Evolutionary conservation across 1,284 basidiomycete species (phyloP).

Genomic region (Boletus holoroseus): DNA sequence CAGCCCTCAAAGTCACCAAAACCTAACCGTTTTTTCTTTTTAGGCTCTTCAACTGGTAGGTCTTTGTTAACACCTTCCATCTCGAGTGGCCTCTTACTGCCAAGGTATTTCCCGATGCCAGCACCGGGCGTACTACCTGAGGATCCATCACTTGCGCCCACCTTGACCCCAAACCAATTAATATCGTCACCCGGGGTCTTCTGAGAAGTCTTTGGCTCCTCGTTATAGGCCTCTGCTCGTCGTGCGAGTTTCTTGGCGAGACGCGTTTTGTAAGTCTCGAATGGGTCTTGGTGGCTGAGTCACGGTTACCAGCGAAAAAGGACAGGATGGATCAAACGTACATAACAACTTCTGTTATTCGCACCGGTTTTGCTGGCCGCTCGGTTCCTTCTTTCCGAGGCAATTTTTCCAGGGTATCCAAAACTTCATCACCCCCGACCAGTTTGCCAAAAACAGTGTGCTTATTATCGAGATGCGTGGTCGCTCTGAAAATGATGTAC

Average conservation of each 20-base stretch:
- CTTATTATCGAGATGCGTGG: slow-evolving; percentile 77
- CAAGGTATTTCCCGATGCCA: slow-evolving; percentile 63
- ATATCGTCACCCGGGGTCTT: slow-evolving; percentile 57
- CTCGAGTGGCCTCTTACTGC: slow-evolving; percentile 45
- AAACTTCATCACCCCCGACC: slow-evolving; percentile 88
- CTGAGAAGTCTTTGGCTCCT: slow-evolving; percentile 26
- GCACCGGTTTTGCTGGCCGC: slow-evolving; percentile 76
- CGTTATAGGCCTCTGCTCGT: slow-evolving; percentile 46
- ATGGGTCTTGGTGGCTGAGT: slow-evolving; percentile 75
- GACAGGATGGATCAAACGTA: slow-evolving; percentile 34
- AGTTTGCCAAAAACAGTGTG: slow-evolving; percentile 97
- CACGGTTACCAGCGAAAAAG: not conserved
- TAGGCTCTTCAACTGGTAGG: slow-evolving; percentile 41
- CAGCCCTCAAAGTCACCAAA: slow-evolving; percentile 78
- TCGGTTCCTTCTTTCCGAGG: slow-evolving; percentile 82
- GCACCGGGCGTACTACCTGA: slow-evolving; percentile 30
- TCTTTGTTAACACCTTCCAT: slow-evolving; percentile 9
- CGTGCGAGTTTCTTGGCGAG: slow-evolving; percentile 69
- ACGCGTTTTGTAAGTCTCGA: slow-evolving; percentile 76
- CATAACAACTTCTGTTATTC: slow-evolving; percentile 75
- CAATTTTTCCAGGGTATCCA: slow-evolving; percentile 78
- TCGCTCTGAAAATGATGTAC: slow-evolving; percentile 80
- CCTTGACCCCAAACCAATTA: slow-evolving; percentile 82
- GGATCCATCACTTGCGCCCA: slow-evolving; percentile 43
- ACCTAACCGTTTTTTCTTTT: slow-evolving; percentile 70